These are phyloP conservation scores for Syncephalastrum contaminatum DNA, from an alignment of 371 early-diverging fungal genomes.

Conservation along the genomic window DNA sequence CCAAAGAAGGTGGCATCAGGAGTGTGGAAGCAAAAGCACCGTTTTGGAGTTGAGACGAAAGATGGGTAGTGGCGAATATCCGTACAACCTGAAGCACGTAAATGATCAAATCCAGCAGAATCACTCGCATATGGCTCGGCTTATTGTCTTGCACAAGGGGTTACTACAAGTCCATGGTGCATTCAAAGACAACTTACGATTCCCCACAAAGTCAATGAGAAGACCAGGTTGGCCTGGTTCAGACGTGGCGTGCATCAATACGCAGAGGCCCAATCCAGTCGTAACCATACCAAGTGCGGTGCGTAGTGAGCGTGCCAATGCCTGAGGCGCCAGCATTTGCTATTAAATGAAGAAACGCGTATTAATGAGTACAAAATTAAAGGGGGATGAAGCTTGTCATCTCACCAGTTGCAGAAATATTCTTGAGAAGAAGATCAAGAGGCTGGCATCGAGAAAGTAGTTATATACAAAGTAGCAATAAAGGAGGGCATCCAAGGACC, in stretches of 20 bases:
- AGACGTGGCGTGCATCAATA: conserved; percentile 31
- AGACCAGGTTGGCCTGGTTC: conserved; percentile 44
- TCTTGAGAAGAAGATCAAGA: conserved; percentile 33
- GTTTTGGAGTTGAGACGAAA: conserved; percentile 32
- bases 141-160: conserved; percentile 18
- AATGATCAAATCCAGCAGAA: conserved; percentile 31
- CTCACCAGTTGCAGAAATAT: conserved; percentile 40
- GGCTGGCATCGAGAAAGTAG: conserved; percentile 43
- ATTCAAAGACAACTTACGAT: conserved; percentile 23
- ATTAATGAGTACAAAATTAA: neutral
- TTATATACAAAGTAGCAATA: conserved; percentile 43
- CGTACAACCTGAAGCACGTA: conserved; percentile 36
- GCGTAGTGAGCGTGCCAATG: conserved; percentile 28
- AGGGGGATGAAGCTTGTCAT: too few species aligned
- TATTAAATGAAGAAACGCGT: conserved; percentile 4
- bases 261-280: conserved; percentile 26
- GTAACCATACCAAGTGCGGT: conserved; percentile 33
- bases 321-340: conserved; percentile 36
- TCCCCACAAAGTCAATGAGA: conserved; percentile 48
- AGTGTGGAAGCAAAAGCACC: conserved; percentile 26
- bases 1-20: conserved; percentile 24
- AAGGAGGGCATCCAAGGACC: conserved; percentile 40
- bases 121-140: conserved; percentile 27
- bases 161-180: neutral
- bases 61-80: conserved; percentile 36